These are phyloP conservation scores for Amphicarpaea edgeworthii DNA, from an alignment of 306 rosid species.

Conservation along the genomic window DNA sequence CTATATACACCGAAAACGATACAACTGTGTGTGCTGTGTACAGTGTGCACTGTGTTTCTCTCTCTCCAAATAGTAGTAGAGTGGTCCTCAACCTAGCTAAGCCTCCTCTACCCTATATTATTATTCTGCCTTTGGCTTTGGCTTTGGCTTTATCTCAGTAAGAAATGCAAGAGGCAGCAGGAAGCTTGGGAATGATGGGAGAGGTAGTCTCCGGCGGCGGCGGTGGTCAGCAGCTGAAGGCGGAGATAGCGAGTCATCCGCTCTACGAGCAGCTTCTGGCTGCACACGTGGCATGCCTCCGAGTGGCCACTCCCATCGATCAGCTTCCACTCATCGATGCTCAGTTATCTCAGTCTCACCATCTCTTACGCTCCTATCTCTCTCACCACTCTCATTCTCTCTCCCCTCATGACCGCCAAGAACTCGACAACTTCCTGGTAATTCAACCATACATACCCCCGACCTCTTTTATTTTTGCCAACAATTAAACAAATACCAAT, in stretches of 20 bases:
- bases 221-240: slow-evolving; percentile 80
- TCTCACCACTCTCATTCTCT: slow-evolving; percentile 70
- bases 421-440: slow-evolving; percentile 89
- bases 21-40: slow-evolving; percentile 21
- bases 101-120: slow-evolving; percentile 1
- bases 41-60: not conserved
- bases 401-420: slow-evolving; percentile 87
- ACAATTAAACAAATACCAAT: not conserved
- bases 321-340: slow-evolving; percentile 91
- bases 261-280: slow-evolving; percentile 83
- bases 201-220: slow-evolving; percentile 53
- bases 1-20: slow-evolving; percentile 57
- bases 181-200: slow-evolving; percentile 80
- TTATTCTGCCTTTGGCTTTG: not conserved
- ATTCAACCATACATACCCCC: too few species aligned
- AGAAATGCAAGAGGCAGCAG: slow-evolving; percentile 80
- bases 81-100: slow-evolving; percentile 56
- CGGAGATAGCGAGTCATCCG: slow-evolving; percentile 92
- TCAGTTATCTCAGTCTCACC: slow-evolving; percentile 89
- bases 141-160: not conserved
- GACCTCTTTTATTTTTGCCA: not conserved
- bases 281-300: slow-evolving; percentile 87
- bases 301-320: slow-evolving; percentile 97
- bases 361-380: slow-evolving; percentile 76
- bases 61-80: too few species aligned